phyloP scores from a whole-genome alignment of 306 rosid genomes.

The Vigna radiata region DNA sequence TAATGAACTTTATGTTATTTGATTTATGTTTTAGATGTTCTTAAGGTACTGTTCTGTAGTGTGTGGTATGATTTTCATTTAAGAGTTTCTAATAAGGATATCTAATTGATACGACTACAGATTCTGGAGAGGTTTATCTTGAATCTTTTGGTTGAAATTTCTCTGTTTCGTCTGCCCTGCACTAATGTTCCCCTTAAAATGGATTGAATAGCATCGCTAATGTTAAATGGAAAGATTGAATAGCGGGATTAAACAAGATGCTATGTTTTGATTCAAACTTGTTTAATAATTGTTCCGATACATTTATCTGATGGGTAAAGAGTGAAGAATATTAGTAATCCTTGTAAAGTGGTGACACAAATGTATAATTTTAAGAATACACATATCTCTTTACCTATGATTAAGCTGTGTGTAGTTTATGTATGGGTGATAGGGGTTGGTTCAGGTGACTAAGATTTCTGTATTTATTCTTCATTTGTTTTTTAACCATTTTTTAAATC shows the following conservation, averaged over 20 bases:
- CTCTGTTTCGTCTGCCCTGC: background rate
- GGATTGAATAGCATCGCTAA: background rate
- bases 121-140: background rate
- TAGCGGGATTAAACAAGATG: background rate
- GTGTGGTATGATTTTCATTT: background rate
- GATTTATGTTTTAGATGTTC: background rate
- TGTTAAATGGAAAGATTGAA: background rate
- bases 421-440: background rate
- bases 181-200: background rate
- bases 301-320: background rate
- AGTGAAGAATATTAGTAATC: background rate
- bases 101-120: background rate
- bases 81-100: background rate
- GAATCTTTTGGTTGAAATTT: background rate
- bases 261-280: background rate
- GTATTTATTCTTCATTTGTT: background rate
- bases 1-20: background rate
- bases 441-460: slow-evolving; percentile 6
- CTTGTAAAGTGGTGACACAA: background rate
- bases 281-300: background rate
- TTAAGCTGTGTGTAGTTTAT: background rate
- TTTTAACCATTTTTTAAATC: background rate
- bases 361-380: background rate
- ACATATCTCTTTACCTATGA: background rate
- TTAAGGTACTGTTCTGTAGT: background rate